These are phyloP conservation scores for Xerocomellus intermedius DNA, from an alignment of 768 basidiomycete genomes.

Conservation along the genomic window DNA sequence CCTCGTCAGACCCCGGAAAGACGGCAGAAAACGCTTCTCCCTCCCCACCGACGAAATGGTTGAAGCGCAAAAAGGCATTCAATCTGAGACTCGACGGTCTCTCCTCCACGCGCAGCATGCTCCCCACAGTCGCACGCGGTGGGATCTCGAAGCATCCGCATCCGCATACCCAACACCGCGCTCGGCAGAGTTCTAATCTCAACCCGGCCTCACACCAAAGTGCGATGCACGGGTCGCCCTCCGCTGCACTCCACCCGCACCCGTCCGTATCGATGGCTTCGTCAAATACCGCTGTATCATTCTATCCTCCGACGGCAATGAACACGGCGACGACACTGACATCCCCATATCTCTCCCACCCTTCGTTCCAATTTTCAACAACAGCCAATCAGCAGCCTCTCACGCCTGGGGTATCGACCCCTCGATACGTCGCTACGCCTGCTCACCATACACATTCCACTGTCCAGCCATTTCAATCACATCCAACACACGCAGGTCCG, in stretches of 20 bases:
- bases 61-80: constrained; percentile 58
- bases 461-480: constrained; percentile 12
- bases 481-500: constrained; percentile 18
- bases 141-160: constrained; percentile 27
- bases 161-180: constrained; percentile 28
- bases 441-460: constrained; percentile 5
- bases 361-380: constrained; percentile 27
- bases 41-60: constrained; percentile 41
- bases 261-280: constrained; percentile 14
- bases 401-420: constrained; percentile 8
- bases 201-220: constrained; percentile 30
- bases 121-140: constrained; percentile 18
- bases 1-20: constrained; percentile 25
- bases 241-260: constrained; percentile 16
- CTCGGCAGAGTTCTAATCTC: constrained; percentile 31
- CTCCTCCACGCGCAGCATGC: constrained; percentile 26
- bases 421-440: constrained; percentile 14
- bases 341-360: constrained; percentile 32
- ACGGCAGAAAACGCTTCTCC: constrained; percentile 31
- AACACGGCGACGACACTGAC: constrained; percentile 32
- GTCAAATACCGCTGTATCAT: constrained; percentile 21
- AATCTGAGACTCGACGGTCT: constrained; percentile 51
- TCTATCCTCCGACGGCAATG: constrained; percentile 31
- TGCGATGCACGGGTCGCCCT: constrained; percentile 7
- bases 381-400: constrained; percentile 10